Evolutionary conservation across 1,284 basidiomycete genomes (phyloP), one percentile per base, ranked within the genome.

Genomic region (Melampsora americana): DNA sequence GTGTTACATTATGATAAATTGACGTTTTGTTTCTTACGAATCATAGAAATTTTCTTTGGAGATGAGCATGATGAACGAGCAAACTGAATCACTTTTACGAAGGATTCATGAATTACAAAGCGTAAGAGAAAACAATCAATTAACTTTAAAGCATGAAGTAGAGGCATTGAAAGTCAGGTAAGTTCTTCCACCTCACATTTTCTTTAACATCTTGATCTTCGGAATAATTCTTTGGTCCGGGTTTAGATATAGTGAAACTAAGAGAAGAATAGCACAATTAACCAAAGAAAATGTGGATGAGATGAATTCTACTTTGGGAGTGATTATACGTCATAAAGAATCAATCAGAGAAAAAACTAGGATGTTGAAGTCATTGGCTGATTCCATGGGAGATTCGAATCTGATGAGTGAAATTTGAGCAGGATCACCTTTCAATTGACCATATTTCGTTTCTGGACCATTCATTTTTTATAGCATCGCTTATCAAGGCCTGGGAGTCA

Each of bases 221-320:
- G 2, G 14, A 44, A 39, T 1, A 18, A 6, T 26, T n/a, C 1
- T 20, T 14, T 39, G 44, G 44, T 9, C 9, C 5, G 50, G 30
- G 30, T 11, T 3, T 23, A 72, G 70, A 30, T 39, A 32, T 23
- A 61, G 64, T 66, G 70, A 72, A 42, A 72, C 70, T 53, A 26
- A 72, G 56, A 46, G 64, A 26, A 23, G 61, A 20, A 56, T 72
- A 28, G 62, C 59, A 28, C 61, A 72, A 42, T 39, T 72, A 60
- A 72, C 30, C 16, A 72, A 72, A 56, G 70, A 72, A 7, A 72
- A 72, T 30, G 70, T 72, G 20, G 70, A 72, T 56, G 70, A 72
- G 50, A 65, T 72, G 70, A 72, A 72, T 35, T 64, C 70, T 26
- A 72, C 53, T 18, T 66, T 72, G 35, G 46, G 42, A 9, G 50